phyloP scores from a whole-genome alignment of 164 flowering plant species.

The Umbilicus rupestris region DNA sequence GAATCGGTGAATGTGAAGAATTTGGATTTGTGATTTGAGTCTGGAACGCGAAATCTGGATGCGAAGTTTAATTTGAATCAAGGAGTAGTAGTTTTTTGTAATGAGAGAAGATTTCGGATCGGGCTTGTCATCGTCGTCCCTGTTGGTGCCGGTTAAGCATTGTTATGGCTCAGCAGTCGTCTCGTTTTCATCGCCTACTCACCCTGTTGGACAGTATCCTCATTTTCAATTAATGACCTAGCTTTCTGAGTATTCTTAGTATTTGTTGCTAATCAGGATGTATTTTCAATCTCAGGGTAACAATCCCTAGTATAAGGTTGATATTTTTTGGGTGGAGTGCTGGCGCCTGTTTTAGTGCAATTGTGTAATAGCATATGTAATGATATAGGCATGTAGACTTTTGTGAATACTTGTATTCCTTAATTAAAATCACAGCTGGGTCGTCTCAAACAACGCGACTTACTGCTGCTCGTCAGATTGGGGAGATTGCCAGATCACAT shows the following conservation, averaged over 20 bases:
- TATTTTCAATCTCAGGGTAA: not conserved
- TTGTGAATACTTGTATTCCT: constrained; percentile 16
- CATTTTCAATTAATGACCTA: constrained; percentile 5
- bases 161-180: constrained; percentile 80
- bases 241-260: not conserved
- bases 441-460: constrained; percentile 89
- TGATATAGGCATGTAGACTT: not conserved
- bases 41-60: not conserved
- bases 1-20: constrained; percentile 2
- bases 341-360: not conserved
- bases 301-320: too few relatives aligned
- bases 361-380: not conserved
- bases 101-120: constrained; percentile 7
- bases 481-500: constrained; percentile 84
- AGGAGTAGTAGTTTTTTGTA: constrained; percentile 4
- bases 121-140: not conserved
- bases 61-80: not conserved
- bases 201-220: constrained; percentile 87
- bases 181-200: constrained; percentile 84
- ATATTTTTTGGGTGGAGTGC: too few relatives aligned
- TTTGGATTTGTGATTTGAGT: constrained; percentile 2
- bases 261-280: not conserved
- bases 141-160: constrained; percentile 3
- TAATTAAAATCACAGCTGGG: constrained; percentile 52
- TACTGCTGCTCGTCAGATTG: constrained; percentile 94